These are phyloP conservation scores for Rhododendron vialii DNA, from an alignment of 148 eudicot genomes.

Conservation along the genomic window DNA sequence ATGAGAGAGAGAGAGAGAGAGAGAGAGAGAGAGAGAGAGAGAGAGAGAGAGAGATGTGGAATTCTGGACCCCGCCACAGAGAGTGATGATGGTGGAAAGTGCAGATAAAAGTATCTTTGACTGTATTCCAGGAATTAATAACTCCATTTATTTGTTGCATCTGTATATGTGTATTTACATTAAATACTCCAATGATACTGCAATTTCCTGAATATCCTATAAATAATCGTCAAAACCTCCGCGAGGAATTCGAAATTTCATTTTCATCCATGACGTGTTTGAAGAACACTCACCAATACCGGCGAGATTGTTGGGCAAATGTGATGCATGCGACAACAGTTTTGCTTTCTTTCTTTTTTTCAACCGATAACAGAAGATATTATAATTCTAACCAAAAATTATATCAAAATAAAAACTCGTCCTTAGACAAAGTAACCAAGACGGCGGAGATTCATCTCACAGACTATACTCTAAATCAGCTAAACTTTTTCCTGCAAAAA, in stretches of 20 bases:
- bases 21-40: no score
- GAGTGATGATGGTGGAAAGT: neutral
- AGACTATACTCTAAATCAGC: no score
- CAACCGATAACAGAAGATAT: no score
- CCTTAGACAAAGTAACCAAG: no score
- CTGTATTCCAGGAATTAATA: neutral
- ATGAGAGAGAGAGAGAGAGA: neutral
- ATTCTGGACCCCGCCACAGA: neutral
- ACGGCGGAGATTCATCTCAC: no score
- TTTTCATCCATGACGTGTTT: neutral
- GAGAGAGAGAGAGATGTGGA: neutral
- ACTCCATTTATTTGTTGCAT: neutral
- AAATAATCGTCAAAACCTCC: neutral
- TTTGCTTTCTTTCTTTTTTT: no score
- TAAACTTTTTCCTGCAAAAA: no score
- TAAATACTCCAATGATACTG: neutral
- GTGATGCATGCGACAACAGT: no score
- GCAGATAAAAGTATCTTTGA: slow-evolving; percentile 3
- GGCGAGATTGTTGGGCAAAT: slow-evolving; percentile 2
- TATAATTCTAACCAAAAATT: no score
- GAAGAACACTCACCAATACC: neutral
- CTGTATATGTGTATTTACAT: neutral
- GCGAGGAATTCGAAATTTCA: neutral
- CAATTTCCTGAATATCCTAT: neutral
- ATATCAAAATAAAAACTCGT: no score